phyloP scores from a whole-genome alignment of 192 early-diverging fungal genomes.

The Ambispora gerdemannii region DNA sequence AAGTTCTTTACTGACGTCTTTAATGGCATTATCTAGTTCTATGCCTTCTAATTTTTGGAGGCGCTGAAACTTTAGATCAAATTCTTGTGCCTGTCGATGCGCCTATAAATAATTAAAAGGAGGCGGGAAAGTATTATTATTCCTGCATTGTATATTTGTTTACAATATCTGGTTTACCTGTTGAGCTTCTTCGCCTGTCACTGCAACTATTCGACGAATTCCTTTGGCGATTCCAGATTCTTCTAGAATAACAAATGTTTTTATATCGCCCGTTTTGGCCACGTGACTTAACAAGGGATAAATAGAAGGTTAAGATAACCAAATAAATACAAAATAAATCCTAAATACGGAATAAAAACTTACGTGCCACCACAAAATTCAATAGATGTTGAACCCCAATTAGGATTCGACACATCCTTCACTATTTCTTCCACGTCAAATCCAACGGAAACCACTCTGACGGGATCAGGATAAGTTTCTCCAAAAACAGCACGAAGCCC shows the following conservation, averaged over 20 bases:
- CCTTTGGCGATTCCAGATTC: conserved; percentile 94
- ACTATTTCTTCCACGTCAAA: conserved; percentile 84
- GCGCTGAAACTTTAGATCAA: conserved; percentile 58
- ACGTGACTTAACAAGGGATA: conserved; percentile 62
- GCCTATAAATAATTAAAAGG: conserved; percentile 36
- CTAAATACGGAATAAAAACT: conserved; percentile 27
- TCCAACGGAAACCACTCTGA: conserved; percentile 93
- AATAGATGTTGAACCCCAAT: conserved; percentile 82
- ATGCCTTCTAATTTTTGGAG: conserved; percentile 56
- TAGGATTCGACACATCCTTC: conserved; percentile 68
- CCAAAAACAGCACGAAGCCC: conserved; percentile 97
- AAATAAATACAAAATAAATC: background rate
- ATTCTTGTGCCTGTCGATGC: conserved; percentile 64
- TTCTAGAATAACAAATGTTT: conserved; percentile 81
- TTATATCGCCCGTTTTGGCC: conserved; percentile 83
- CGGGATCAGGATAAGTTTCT: conserved; percentile 96
- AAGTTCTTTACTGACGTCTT: conserved; percentile 74
- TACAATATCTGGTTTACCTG: conserved; percentile 12
- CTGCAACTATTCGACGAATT: conserved; percentile 90
- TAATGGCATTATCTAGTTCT: conserved; percentile 74
- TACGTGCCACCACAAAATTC: conserved; percentile 98
- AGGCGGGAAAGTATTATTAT: background rate
- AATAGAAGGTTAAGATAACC: conserved; percentile 8
- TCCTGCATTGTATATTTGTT: no score
- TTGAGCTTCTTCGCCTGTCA: conserved; percentile 90